These are phyloP conservation scores for Zygosaccharomyces siamensis DNA, from an alignment of 805 yeast species.

Conservation along the genomic window DNA sequence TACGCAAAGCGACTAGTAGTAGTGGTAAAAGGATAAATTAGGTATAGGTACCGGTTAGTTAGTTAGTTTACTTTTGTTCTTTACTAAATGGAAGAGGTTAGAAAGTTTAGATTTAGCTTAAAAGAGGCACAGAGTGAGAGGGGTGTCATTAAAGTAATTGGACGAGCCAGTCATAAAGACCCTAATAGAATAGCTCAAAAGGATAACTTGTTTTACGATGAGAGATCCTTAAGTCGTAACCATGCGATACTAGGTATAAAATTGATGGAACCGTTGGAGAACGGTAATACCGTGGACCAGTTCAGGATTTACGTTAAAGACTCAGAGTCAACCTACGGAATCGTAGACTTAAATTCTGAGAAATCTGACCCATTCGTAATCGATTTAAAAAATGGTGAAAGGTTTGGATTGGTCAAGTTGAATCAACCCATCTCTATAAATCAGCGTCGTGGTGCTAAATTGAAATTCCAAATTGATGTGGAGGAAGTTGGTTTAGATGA, in stretches of 20 bases:
- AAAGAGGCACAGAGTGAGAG: slow-evolving; percentile 13
- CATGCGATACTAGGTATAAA: slow-evolving; percentile 25
- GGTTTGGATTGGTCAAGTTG: slow-evolving; percentile 22
- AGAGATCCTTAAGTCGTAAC: slow-evolving; percentile 20
- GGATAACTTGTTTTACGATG: slow-evolving; percentile 21
- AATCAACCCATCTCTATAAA: slow-evolving; percentile 14
- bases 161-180: slow-evolving; percentile 19
- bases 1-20: not conserved
- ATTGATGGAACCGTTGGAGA: slow-evolving; percentile 13
- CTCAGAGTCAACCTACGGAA: slow-evolving; percentile 22
- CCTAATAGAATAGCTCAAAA: slow-evolving; percentile 13
- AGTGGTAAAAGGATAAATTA: not conserved
- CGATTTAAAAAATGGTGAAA: slow-evolving; percentile 27
- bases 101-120: slow-evolving; percentile 13
- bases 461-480: slow-evolving; percentile 20
- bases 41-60: no score
- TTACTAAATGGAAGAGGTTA: slow-evolving; percentile 12
- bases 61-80: not conserved
- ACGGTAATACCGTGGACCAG: slow-evolving; percentile 14
- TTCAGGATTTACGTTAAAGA: slow-evolving; percentile 25
- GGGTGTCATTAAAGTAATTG: slow-evolving; percentile 19
- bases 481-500: slow-evolving; percentile 8
- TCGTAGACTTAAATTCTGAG: slow-evolving; percentile 24
- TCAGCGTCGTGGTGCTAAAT: slow-evolving; percentile 22
- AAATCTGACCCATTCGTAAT: slow-evolving; percentile 17